Conservation (phyloP, 1,139 yeast species). For the Yamadazyma diddensiae region DNA sequence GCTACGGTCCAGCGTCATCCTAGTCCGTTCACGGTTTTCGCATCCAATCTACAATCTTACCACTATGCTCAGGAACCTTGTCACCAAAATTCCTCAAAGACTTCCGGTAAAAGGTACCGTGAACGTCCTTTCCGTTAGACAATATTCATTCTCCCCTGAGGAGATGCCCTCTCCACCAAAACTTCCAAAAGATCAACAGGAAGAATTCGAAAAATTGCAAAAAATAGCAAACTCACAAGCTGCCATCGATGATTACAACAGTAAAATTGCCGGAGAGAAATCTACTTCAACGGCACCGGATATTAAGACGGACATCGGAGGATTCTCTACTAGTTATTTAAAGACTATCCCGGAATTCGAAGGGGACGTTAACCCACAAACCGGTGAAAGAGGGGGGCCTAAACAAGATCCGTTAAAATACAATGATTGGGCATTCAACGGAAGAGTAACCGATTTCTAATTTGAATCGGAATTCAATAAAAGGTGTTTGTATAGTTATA, state of each 20-base stretch:
- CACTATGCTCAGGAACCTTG: conserved; percentile 3
- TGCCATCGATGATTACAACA: conserved; percentile 74
- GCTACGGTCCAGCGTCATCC: no score
- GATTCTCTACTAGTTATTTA: conserved; percentile 65
- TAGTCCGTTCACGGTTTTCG: conserved; percentile 3
- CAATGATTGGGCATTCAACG: conserved; percentile 94
- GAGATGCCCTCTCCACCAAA: conserved; percentile 75
- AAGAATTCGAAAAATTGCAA: conserved; percentile 85
- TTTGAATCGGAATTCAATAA: neutral
- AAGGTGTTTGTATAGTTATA: no score
- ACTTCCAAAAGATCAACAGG: conserved; percentile 82
- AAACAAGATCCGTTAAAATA: conserved; percentile 94
- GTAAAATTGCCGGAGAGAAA: conserved; percentile 32
- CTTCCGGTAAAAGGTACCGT: no score
- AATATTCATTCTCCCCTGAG: no score
- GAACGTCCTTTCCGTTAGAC: no score
- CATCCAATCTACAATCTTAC: neutral
- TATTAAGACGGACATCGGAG: conserved; percentile 57
- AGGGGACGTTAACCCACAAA: conserved; percentile 87
- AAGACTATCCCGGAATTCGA: conserved; percentile 92
- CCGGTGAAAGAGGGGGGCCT: conserved; percentile 98
- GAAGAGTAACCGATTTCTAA: conserved; percentile 91
- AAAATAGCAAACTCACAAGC: conserved; percentile 77
- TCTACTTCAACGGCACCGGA: conserved; percentile 28
- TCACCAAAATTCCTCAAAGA: conserved; percentile 27